Conservation (phyloP, 2,329 filamentous ascomycete genomes). For the Albifimbria verrucaria region DNA sequence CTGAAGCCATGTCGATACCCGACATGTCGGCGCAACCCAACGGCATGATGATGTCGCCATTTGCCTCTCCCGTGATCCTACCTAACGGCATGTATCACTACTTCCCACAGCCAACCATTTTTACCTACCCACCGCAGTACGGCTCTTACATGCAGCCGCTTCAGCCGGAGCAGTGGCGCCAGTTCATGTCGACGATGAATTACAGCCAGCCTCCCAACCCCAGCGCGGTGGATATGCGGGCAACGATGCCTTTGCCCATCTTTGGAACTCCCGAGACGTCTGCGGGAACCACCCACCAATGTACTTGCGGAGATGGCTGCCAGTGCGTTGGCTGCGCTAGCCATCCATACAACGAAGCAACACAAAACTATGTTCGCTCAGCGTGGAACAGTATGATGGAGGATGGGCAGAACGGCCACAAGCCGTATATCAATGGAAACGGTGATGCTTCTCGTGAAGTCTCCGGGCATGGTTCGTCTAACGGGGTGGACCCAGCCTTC, state of each 20-base stretch:
- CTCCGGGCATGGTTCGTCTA: conserved; percentile 14
- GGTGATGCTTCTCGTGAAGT: conserved; percentile 16
- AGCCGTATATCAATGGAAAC: conserved; percentile 20
- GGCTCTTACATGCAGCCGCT: conserved; percentile 54
- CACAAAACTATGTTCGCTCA: conserved; percentile 49
- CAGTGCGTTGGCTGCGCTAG: conserved; percentile 66
- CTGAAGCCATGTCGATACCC: not conserved
- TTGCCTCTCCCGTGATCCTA: conserved; percentile 31
- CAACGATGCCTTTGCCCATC: conserved; percentile 14
- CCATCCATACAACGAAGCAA: conserved; percentile 66
- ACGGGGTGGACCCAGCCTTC: conserved; percentile 9
- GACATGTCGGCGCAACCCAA: conserved; percentile 9
- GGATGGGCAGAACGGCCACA: conserved; percentile 22
- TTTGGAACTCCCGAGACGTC: conserved; percentile 13
- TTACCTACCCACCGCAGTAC: conserved; percentile 51
- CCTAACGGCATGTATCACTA: conserved; percentile 36
- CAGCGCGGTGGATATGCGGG: conserved; percentile 20
- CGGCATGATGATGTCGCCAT: conserved; percentile 31
- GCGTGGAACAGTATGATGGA: conserved; percentile 40
- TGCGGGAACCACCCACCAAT: conserved; percentile 39
- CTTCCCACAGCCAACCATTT: conserved; percentile 42
- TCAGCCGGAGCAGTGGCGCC: conserved; percentile 51
- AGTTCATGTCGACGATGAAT: conserved; percentile 39
- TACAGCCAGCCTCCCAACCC: conserved; percentile 31
- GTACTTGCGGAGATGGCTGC: conserved; percentile 63